phyloP scores from a whole-genome alignment of 345 rosid species.

The Syzygium jambos region DNA sequence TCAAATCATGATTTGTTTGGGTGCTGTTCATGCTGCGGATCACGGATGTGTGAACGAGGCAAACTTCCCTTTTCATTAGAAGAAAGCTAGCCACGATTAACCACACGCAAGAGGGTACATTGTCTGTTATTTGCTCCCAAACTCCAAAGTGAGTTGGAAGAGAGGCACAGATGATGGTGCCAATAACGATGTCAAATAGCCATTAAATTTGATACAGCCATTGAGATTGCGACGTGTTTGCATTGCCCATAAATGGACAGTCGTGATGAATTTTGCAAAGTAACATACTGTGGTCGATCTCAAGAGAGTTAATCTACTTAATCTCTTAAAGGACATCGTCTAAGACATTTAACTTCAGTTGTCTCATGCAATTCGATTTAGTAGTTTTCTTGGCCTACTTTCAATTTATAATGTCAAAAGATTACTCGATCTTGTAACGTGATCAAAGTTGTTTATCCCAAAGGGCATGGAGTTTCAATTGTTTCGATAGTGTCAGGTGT shows the following conservation, averaged over 20 bases:
- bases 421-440: not conserved
- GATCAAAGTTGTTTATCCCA: too few species aligned
- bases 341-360: not conserved
- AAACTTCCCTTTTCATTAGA: not conserved
- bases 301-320: not conserved
- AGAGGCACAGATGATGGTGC: not conserved
- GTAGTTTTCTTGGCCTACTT: not conserved
- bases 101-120: not conserved
- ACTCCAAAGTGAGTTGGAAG: not conserved
- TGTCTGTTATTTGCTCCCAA: not conserved
- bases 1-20: not conserved
- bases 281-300: not conserved
- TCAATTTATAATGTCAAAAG: not conserved
- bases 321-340: not conserved
- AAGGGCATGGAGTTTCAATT: too few species aligned
- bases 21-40: not conserved
- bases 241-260: not conserved
- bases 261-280: too few species aligned
- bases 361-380: not conserved
- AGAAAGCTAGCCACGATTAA: not conserved
- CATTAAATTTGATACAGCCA: not conserved
- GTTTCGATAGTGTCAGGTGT: too few species aligned
- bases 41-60: not conserved
- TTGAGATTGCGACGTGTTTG: not conserved
- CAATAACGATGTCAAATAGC: not conserved